phyloP scores from a whole-genome alignment of 352 stramenopile species.

The Phytophthora boehmeriae region DNA sequence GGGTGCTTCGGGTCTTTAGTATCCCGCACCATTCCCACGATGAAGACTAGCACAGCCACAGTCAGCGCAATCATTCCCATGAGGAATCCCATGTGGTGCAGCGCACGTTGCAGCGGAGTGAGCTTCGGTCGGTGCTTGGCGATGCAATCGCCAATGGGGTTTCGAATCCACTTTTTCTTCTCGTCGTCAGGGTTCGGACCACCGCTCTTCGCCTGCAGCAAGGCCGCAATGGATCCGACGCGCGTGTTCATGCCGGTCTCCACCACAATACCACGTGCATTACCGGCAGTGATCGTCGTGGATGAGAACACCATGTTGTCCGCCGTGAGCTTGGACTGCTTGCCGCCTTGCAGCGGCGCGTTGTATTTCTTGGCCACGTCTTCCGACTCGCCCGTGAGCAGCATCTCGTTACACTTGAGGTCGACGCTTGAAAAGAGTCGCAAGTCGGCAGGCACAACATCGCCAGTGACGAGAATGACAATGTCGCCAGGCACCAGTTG shows the following conservation, averaged over 20 bases:
- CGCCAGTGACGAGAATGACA: conserved; percentile 91
- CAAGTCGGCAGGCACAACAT: conserved; percentile 93
- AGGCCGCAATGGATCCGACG: conserved; percentile 68
- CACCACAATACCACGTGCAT: conserved; percentile 70
- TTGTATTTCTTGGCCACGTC: conserved; percentile 80
- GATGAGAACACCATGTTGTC: conserved; percentile 95
- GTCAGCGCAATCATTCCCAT: conserved; percentile 89
- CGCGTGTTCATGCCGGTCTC: conserved; percentile 78
- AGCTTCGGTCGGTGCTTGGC: conserved; percentile 71
- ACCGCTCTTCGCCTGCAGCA: conserved; percentile 56
- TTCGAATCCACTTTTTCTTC: conserved; percentile 47
- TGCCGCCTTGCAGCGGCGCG: conserved; percentile 24
- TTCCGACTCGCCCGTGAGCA: conserved; percentile 93
- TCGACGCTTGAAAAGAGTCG: conserved; percentile 87
- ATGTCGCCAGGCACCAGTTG: conserved; percentile 80
- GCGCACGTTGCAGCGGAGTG: conserved; percentile 90
- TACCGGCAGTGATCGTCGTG: conserved; percentile 83
- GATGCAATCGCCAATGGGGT: conserved; percentile 59
- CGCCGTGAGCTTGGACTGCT: conserved; percentile 56
- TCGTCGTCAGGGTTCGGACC: conserved; percentile 1
- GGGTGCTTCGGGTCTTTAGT: conserved; percentile 64
- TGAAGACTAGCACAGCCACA: conserved; percentile 87
- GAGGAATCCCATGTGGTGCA: conserved; percentile 95
- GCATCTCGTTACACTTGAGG: conserved; percentile 93
- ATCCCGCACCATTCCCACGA: conserved; percentile 81